These are phyloP conservation scores for Alternaria postmessia DNA, from an alignment of 2,329 filamentous ascomycete species.

Conservation along the genomic window DNA sequence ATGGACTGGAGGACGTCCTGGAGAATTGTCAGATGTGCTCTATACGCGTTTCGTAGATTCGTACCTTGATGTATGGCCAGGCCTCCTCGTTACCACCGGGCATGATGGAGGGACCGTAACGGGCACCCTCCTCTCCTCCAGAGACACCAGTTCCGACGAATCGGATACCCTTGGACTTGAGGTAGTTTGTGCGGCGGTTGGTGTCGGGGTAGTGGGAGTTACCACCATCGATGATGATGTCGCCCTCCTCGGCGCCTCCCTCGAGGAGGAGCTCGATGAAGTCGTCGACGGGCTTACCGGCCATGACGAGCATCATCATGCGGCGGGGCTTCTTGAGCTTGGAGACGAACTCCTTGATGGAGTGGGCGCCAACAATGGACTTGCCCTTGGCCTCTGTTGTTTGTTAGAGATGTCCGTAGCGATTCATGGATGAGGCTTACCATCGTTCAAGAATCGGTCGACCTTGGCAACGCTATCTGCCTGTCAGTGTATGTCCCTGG, in stretches of 20 bases:
- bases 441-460: conserved; percentile 87
- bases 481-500: conserved; percentile 29
- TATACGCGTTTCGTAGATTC: neutral
- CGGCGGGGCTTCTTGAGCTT: conserved; percentile 98
- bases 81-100: conserved; percentile 98
- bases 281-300: conserved; percentile 95
- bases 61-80: conserved; percentile 91
- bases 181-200: conserved; percentile 95
- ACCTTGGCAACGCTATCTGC: conserved; percentile 80
- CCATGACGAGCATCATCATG: conserved; percentile 99
- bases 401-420: conserved; percentile 33
- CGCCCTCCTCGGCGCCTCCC: conserved; percentile 63
- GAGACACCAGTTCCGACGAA: conserved; percentile 98
- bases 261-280: conserved; percentile 93
- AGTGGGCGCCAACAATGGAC: conserved; percentile 92
- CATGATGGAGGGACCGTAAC: conserved; percentile 97
- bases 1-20: conserved; percentile 96
- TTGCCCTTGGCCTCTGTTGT: conserved; percentile 70
- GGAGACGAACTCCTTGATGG: conserved; percentile 89
- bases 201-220: conserved; percentile 99
- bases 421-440: conserved; percentile 26
- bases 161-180: conserved; percentile 84
- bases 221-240: conserved; percentile 99
- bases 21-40: conserved; percentile 24
- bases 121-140: conserved; percentile 98